These are phyloP conservation scores for Tuber calosporum DNA, from an alignment of 495 filamentous ascomycete genomes.

Conservation along the genomic window DNA sequence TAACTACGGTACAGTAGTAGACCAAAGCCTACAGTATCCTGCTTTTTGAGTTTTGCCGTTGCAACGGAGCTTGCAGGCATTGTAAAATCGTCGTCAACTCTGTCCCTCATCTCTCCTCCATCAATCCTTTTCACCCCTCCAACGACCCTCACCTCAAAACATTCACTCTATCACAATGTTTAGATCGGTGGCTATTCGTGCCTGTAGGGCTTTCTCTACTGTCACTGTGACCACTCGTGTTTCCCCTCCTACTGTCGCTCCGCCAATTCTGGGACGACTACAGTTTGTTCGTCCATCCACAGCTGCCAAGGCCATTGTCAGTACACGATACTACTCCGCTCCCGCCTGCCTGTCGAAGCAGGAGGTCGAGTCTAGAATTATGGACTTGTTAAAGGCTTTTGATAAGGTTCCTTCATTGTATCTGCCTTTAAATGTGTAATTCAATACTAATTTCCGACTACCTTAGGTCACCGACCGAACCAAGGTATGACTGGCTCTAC, in stretches of 20 bases:
- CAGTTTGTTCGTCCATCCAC: slow-evolving; percentile 45
- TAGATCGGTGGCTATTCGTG: slow-evolving; percentile 70
- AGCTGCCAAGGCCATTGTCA: slow-evolving; percentile 51
- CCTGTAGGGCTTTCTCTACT: slow-evolving; percentile 50
- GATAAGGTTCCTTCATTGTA: slow-evolving; percentile 70
- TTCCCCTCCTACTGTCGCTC: slow-evolving; percentile 48
- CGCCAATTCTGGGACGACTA: slow-evolving; percentile 47
- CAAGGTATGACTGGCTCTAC: slow-evolving; percentile 53
- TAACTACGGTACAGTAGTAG: no score
- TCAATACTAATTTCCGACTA: slow-evolving; percentile 10
- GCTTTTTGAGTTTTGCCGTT: background rate
- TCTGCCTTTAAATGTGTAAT: slow-evolving; percentile 18
- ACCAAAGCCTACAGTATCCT: no score
- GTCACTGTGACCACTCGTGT: slow-evolving; percentile 51
- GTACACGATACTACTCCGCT: slow-evolving; percentile 70
- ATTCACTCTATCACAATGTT: slow-evolving; percentile 55
- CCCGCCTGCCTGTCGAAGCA: slow-evolving; percentile 64
- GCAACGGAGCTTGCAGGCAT: slow-evolving; percentile 12
- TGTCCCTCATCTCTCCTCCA: slow-evolving; percentile 9
- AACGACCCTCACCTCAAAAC: slow-evolving; percentile 19
- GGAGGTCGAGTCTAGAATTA: slow-evolving; percentile 87
- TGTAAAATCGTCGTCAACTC: slow-evolving; percentile 20
- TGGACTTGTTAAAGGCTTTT: slow-evolving; percentile 84
- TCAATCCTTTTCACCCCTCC: slow-evolving; percentile 34
- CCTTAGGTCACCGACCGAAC: slow-evolving; percentile 34